phyloP scores from a whole-genome alignment of 169 alveolate species.

The Hepatocystis sp. region DNA sequence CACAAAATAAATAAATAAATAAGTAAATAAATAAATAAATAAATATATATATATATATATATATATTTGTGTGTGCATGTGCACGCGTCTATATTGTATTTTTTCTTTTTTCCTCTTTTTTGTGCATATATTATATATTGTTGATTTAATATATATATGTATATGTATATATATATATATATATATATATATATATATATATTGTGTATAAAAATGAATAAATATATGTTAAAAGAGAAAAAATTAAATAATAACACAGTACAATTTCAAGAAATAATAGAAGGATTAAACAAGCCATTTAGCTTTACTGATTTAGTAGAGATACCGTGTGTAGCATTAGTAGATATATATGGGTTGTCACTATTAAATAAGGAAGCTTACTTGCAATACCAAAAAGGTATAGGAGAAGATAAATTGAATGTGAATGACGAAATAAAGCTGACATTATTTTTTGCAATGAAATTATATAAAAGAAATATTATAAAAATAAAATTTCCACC shows the following conservation, averaged over 20 bases:
- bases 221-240: conserved; percentile 31
- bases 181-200: too few species aligned
- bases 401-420: conserved; percentile 66
- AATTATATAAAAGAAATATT: conserved; percentile 67
- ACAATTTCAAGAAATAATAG: conserved; percentile 75
- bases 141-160: too few species aligned
- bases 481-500: conserved; percentile 65
- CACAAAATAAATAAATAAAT: too few species aligned
- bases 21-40: too few species aligned
- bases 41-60: too few species aligned
- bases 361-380: conserved; percentile 69
- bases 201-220: conserved; percentile 72
- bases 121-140: too few species aligned
- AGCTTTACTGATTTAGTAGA: conserved; percentile 72
- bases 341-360: conserved; percentile 65
- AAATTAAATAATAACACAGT: conserved; percentile 57
- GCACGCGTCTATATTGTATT: too few species aligned
- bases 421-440: conserved; percentile 52
- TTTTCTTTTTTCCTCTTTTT: too few species aligned
- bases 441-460: conserved; percentile 71
- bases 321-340: conserved; percentile 67
- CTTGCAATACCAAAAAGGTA: conserved; percentile 67
- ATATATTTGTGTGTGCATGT: too few species aligned
- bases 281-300: conserved; percentile 68
- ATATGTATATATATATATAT: conserved; percentile 6